These are phyloP conservation scores for Globisporangium camurandrum DNA, from an alignment of 352 stramenopile genomes.

Conservation along the genomic window DNA sequence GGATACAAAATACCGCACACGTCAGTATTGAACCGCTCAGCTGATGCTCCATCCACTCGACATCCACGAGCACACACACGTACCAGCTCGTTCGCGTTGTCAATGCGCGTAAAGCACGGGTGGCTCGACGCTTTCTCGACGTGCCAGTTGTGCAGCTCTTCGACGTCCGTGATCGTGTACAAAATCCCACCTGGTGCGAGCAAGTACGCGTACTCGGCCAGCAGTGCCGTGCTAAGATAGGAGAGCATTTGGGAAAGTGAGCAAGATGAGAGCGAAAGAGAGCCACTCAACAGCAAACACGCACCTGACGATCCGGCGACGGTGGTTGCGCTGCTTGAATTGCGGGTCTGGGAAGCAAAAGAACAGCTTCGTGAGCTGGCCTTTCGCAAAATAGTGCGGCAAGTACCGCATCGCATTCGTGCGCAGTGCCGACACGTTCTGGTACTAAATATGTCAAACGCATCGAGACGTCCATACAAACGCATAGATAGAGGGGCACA, in stretches of 20 bases:
- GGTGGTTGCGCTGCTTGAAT: slow-evolving; percentile 98
- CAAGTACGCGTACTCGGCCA: slow-evolving; percentile 97
- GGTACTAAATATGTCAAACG: slow-evolving; percentile 47
- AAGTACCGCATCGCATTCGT: slow-evolving; percentile 96
- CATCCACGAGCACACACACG: slow-evolving; percentile 4
- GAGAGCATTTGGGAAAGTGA: not conserved
- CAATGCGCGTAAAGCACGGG: slow-evolving; percentile 90
- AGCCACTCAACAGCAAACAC: slow-evolving; percentile 1
- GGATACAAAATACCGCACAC: slow-evolving; percentile 1
- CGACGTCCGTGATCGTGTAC: slow-evolving; percentile 99
- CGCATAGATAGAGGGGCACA: not conserved
- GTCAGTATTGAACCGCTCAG: too few species aligned
- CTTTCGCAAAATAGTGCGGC: slow-evolving; percentile 79
- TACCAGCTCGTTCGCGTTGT: slow-evolving; percentile 72
- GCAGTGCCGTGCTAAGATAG: slow-evolving; percentile 70
- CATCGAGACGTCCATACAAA: slow-evolving; percentile 1
- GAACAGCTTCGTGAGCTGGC: slow-evolving; percentile 95
- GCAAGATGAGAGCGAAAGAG: not conserved
- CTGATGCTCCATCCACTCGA: too few species aligned
- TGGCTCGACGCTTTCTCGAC: slow-evolving; percentile 92
- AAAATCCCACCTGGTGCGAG: slow-evolving; percentile 88
- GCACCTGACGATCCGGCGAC: slow-evolving; percentile 88
- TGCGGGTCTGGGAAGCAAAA: slow-evolving; percentile 99
- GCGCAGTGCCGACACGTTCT: slow-evolving; percentile 93
- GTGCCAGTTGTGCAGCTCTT: slow-evolving; percentile 98